phyloP scores from a whole-genome alignment of 1,284 basidiomycete species.

The Heliocybe sulcata region DNA sequence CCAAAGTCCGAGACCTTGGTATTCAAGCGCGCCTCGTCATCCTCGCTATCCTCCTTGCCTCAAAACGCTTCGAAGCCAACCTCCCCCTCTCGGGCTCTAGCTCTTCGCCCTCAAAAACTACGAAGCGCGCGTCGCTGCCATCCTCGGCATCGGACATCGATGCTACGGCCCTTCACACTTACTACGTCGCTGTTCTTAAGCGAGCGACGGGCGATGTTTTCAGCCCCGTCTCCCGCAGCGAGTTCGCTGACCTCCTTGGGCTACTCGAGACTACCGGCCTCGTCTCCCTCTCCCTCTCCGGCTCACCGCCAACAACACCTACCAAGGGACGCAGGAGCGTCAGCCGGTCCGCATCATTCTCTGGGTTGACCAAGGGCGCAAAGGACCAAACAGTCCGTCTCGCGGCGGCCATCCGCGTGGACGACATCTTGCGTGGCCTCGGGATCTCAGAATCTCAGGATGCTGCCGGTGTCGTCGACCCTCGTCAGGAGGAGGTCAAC shows the following conservation, averaged over 20 bases:
- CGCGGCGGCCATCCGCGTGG: slow-evolving; percentile 47
- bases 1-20: slow-evolving; percentile 59
- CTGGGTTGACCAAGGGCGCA: slow-evolving; percentile 29
- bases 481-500: slow-evolving; percentile 60
- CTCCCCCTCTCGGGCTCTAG: slow-evolving; percentile 38
- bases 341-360: slow-evolving; percentile 51
- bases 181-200: slow-evolving; percentile 52
- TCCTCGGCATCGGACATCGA: slow-evolving; percentile 38
- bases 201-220: slow-evolving; percentile 49
- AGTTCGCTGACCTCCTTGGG: slow-evolving; percentile 65
- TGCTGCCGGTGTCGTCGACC: slow-evolving; percentile 28
- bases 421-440: slow-evolving; percentile 60
- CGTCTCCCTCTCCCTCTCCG: slow-evolving; percentile 32
- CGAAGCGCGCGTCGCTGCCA: slow-evolving; percentile 39
- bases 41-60: slow-evolving; percentile 54
- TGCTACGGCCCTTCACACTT: slow-evolving; percentile 50
- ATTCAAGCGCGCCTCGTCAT: slow-evolving; percentile 67
- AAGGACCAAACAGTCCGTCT: slow-evolving; percentile 43
- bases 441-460: slow-evolving; percentile 43
- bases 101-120: slow-evolving; percentile 29
- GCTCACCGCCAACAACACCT: slow-evolving; percentile 24
- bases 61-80: slow-evolving; percentile 49
- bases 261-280: slow-evolving; percentile 70
- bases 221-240: slow-evolving; percentile 60
- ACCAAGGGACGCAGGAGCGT: slow-evolving; percentile 38